These are phyloP conservation scores for Podaxis carcinomalis DNA, from an alignment of 768 basidiomycete species.

Conservation along the genomic window DNA sequence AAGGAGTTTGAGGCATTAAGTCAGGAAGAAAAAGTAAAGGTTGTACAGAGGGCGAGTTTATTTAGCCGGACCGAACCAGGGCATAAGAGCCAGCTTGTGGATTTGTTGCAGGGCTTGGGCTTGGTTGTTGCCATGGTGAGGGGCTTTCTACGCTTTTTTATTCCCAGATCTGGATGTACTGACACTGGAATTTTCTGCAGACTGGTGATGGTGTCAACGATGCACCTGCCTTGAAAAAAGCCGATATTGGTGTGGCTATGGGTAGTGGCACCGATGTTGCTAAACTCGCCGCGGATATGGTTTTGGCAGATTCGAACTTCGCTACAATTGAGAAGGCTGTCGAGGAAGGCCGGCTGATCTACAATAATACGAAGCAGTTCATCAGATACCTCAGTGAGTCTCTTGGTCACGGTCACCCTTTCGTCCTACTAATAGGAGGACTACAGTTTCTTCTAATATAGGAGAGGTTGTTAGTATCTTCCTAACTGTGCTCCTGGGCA, in stretches of 20 bases:
- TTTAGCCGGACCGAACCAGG: slow-evolving; percentile 94
- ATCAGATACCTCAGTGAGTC: slow-evolving; percentile 93
- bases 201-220: slow-evolving; percentile 99
- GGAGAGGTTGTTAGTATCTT: slow-evolving; percentile 99
- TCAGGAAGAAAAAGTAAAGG: slow-evolving; percentile 76
- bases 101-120: slow-evolving; percentile 86
- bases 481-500: slow-evolving; percentile 92
- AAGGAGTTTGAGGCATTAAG: slow-evolving; percentile 82
- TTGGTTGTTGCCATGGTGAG: slow-evolving; percentile 92
- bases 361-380: slow-evolving; percentile 99
- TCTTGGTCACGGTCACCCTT: slow-evolving; percentile 4
- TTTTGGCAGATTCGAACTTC: slow-evolving; percentile 95
- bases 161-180: neutral
- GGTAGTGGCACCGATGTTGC: slow-evolving; percentile 98
- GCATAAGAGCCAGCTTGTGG: slow-evolving; percentile 93
- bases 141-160: slow-evolving; percentile 5
- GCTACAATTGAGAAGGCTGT: slow-evolving; percentile 95
- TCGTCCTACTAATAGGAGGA: neutral
- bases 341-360: slow-evolving; percentile 95
- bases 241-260: slow-evolving; percentile 98
- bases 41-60: slow-evolving; percentile 83
- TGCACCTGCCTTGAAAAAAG: slow-evolving; percentile 94
- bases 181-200: slow-evolving; percentile 29
- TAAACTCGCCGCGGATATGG: slow-evolving; percentile 97
- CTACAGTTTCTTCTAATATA: slow-evolving; percentile 87